Percentiles rank a stretch among this genome's conserved stretches.
These are phyloP conservation scores for Tricholoma furcatifolium DNA, from an alignment of 768 basidiomycete species.

Conservation along the genomic window DNA sequence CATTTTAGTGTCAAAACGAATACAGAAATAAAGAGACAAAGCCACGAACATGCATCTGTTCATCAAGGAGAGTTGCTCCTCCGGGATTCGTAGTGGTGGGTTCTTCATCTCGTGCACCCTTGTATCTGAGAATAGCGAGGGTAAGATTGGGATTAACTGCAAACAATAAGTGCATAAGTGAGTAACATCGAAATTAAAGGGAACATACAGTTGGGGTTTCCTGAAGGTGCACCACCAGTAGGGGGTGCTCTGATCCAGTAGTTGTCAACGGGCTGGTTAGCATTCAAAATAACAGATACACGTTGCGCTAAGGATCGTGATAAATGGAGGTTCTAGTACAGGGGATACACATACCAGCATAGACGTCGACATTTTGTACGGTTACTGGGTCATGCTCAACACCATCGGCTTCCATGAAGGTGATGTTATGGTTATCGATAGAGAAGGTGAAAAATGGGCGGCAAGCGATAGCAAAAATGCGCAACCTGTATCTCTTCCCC, in stretches of 20 bases:
- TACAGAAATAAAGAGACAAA: neutral
- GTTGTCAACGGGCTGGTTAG: slow-evolving; percentile 42
- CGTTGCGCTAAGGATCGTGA: slow-evolving; percentile 28
- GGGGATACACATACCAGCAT: slow-evolving; percentile 29
- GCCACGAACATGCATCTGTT: slow-evolving; percentile 23
- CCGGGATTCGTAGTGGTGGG: slow-evolving; percentile 22
- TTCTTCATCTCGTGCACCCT: slow-evolving; percentile 24
- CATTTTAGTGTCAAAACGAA: neutral
- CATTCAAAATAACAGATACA: slow-evolving; percentile 35
- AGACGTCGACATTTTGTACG: slow-evolving; percentile 42
- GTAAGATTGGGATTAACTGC: slow-evolving; percentile 23
- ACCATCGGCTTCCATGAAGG: slow-evolving; percentile 41
- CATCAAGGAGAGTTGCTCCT: slow-evolving; percentile 18
- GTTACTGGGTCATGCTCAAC: slow-evolving; percentile 35
- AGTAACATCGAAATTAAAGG: neutral
- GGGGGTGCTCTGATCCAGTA: slow-evolving; percentile 41
- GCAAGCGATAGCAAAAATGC: slow-evolving; percentile 47
- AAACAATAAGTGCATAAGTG: neutral
- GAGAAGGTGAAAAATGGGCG: slow-evolving; percentile 39
- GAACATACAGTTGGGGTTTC: slow-evolving; percentile 22
- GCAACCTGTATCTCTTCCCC: slow-evolving; percentile 50
- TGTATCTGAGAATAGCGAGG: slow-evolving; percentile 32
- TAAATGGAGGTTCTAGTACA: neutral
- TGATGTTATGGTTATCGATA: slow-evolving; percentile 33
- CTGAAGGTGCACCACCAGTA: slow-evolving; percentile 18